Conservation (phyloP, 345 rosid species). For the Eucalyptus pauciflora region DNA sequence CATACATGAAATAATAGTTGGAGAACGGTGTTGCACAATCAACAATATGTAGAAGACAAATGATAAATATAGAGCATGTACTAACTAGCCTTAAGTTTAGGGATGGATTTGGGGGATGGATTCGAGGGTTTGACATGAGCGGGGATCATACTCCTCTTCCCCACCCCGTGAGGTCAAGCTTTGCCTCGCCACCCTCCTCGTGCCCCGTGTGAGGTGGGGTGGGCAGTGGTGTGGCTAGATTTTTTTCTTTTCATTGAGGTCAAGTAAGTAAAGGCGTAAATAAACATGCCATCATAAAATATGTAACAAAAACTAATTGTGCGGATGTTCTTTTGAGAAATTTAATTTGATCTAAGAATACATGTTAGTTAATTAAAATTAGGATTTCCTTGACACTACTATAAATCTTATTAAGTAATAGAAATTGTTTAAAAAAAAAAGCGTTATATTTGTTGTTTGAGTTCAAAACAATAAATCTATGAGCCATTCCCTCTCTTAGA, state of each 20-base stretch:
- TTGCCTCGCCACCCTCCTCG: neutral
- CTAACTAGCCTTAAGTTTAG: neutral
- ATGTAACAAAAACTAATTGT: neutral
- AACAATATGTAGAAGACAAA: neutral
- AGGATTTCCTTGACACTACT: neutral
- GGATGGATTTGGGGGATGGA: neutral
- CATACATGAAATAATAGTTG: neutral
- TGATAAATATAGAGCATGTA: neutral
- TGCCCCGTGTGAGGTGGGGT: neutral
- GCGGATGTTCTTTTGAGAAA: accelerated
- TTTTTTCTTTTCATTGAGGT: neutral
- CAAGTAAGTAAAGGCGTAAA: neutral
- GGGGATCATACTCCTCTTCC: neutral
- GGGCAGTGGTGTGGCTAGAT: accelerated
- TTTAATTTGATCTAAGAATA: neutral
- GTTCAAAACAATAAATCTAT: neutral
- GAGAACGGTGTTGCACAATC: neutral
- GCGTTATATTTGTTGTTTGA: neutral
- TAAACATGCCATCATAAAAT: neutral
- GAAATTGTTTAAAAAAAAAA: neutral
- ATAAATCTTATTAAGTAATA: neutral
- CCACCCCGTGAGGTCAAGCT: neutral
- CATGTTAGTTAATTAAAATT: neutral
- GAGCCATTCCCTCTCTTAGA: neutral
- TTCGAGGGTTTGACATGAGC: neutral